Percentiles rank a stretch among this genome's conserved stretches.
Evolutionary conservation across 2,329 filamentous ascomycete species (phyloP).

Genomic region (Pyrenochaeta sp.): DNA sequence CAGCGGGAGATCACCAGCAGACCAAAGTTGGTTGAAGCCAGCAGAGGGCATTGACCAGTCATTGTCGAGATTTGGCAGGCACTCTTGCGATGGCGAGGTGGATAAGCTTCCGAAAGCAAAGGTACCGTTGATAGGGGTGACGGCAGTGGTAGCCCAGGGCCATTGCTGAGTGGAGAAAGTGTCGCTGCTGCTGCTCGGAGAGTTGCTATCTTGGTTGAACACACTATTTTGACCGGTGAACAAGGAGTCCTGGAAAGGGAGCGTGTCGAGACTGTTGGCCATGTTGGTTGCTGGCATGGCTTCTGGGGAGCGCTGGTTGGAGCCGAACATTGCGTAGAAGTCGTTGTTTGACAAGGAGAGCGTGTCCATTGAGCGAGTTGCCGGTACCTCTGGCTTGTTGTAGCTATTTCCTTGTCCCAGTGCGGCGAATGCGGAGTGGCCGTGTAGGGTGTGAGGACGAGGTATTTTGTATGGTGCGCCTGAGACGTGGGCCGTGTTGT

Average conservation of each 20-base stretch:
- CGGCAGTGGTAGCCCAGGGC: slow-evolving; percentile 39
- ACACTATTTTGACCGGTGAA: slow-evolving; percentile 34
- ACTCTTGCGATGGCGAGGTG: slow-evolving; percentile 49
- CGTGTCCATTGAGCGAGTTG: slow-evolving; percentile 45
- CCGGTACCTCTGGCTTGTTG: slow-evolving; percentile 28
- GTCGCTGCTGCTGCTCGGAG: slow-evolving; percentile 46
- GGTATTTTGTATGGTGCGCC: slow-evolving; percentile 70
- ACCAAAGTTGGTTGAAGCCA: slow-evolving; percentile 48
- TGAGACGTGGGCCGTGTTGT: slow-evolving; percentile 68
- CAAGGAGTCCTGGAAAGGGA: slow-evolving; percentile 35
- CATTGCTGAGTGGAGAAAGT: slow-evolving; percentile 40
- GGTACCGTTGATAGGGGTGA: slow-evolving; percentile 36
- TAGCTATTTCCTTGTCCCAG: slow-evolving; percentile 32
- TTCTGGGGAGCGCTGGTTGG: slow-evolving; percentile 36
- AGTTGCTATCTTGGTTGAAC: slow-evolving; percentile 40
- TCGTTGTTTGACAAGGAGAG: slow-evolving; percentile 47
- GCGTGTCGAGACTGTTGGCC: slow-evolving; percentile 38
- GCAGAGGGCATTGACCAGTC: slow-evolving; percentile 47
- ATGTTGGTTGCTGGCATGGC: slow-evolving; percentile 35
- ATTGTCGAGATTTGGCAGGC: slow-evolving; percentile 42
- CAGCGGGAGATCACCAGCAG: slow-evolving; percentile 50
- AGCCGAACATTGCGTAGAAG: slow-evolving; percentile 46
- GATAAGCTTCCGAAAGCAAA: slow-evolving; percentile 47
- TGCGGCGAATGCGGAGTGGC: slow-evolving; percentile 37
- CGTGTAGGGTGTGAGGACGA: slow-evolving; percentile 48